Conservation (phyloP, 2,329 filamentous ascomycete species). For the Dactylellina sp. region DNA sequence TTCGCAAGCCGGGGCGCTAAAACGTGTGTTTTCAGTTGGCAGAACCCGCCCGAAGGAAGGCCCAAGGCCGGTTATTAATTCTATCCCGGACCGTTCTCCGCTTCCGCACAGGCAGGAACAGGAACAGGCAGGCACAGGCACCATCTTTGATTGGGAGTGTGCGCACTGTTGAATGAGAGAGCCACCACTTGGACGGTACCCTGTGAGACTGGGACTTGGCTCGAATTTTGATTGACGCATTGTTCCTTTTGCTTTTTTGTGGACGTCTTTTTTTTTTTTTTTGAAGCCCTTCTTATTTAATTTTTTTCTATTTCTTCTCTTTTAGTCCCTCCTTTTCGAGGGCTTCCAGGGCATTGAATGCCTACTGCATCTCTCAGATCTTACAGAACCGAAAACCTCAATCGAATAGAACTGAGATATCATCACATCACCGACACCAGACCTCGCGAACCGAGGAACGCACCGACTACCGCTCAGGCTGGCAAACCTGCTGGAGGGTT, state of each 20-base stretch:
- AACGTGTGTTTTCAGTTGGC: conserved; percentile 50
- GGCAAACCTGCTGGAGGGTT: conserved; percentile 44
- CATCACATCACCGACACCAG: conserved; percentile 28
- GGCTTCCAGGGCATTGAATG: conserved; percentile 48
- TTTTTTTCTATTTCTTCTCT: conserved; percentile 31
- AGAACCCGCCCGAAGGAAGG: conserved; percentile 17
- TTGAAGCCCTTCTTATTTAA: too few species aligned
- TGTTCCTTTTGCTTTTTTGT: conserved; percentile 34
- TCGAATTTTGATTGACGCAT: conserved; percentile 52
- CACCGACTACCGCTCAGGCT: conserved; percentile 27
- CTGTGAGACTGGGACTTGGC: conserved; percentile 51
- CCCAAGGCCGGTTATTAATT: conserved; percentile 55
- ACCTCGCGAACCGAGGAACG: conserved; percentile 13
- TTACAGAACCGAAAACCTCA: conserved; percentile 36
- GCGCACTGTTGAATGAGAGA: conserved; percentile 30
- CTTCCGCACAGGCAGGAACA: conserved; percentile 56
- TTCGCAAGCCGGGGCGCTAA: conserved; percentile 50
- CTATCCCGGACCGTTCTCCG: conserved; percentile 57
- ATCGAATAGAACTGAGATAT: conserved; percentile 43
- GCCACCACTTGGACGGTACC: conserved; percentile 51
- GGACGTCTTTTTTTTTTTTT: conserved; percentile 13
- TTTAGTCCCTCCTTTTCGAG: conserved; percentile 44
- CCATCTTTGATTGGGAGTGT: conserved; percentile 46
- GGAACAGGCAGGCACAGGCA: conserved; percentile 40
- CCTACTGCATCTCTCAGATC: conserved; percentile 51